A percentile compares a stretch with the other conserved stretches of the same genome.
Evolutionary conservation across 2,329 filamentous ascomycete species (phyloP).

Genomic region (Pseudogymnoascus pannorum): DNA sequence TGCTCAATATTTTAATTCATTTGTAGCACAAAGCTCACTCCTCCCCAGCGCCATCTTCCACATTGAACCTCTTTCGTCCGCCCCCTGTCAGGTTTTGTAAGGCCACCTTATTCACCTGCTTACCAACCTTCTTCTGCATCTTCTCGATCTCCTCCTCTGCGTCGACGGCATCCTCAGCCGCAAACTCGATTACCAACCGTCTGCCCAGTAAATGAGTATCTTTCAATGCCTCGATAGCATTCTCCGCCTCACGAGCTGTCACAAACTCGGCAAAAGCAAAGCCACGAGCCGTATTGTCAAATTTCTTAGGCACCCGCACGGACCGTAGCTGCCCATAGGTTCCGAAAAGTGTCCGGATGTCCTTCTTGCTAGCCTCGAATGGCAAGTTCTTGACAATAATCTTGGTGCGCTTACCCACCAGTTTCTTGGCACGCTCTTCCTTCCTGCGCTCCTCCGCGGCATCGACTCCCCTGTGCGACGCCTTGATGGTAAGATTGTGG

Average conservation of each 20-base stretch:
- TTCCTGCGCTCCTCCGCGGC: conserved; percentile 79
- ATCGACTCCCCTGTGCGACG: conserved; percentile 80
- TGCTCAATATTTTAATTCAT: background rate
- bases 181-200: conserved; percentile 84
- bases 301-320: conserved; percentile 91
- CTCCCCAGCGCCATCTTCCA: conserved; percentile 60
- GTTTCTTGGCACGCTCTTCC: conserved; percentile 76
- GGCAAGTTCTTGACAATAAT: conserved; percentile 97
- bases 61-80: conserved; percentile 82
- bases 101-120: conserved; percentile 84
- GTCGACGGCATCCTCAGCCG: conserved; percentile 79
- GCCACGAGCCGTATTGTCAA: conserved; percentile 78
- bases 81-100: conserved; percentile 79
- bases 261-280: conserved; percentile 97
- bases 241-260: conserved; percentile 79
- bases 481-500: conserved; percentile 76
- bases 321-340: conserved; percentile 89
- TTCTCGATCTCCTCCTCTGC: conserved; percentile 93
- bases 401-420: conserved; percentile 72
- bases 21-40: conserved; percentile 21
- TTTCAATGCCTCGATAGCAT: conserved; percentile 82
- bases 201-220: conserved; percentile 91
- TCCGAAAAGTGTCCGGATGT: conserved; percentile 76
- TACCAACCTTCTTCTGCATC: conserved; percentile 93
- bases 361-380: conserved; percentile 91